phyloP scores from a whole-genome alignment of 1,139 yeast genomes.

The Geotrichum macrosporum region DNA sequence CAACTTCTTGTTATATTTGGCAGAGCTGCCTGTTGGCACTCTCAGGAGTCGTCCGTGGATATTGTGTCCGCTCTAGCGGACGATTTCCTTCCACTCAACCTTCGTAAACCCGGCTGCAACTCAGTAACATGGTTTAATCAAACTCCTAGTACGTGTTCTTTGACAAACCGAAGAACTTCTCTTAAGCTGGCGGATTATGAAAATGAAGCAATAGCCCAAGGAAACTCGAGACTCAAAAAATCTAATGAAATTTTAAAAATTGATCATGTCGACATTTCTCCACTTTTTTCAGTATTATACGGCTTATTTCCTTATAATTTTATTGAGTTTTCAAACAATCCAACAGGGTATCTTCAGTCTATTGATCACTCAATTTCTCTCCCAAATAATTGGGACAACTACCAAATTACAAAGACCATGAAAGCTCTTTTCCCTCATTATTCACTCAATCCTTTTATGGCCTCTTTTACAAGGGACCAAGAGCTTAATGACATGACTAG shows the following conservation, averaged over 20 bases:
- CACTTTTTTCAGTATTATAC: conserved; percentile 48
- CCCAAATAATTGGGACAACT: conserved; percentile 16
- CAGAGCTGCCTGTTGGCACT: conserved; percentile 44
- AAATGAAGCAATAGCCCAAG: too few species aligned
- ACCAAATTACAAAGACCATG: conserved; percentile 7
- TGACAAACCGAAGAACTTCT: too few species aligned
- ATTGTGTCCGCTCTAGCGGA: conserved; percentile 3
- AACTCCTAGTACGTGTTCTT: too few species aligned
- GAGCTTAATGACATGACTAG: conserved; percentile 5
- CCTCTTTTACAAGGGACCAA: conserved; percentile 12
- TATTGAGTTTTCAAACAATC: conserved; percentile 44
- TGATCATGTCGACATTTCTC: conserved; percentile 29
- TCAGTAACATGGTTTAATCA: too few species aligned
- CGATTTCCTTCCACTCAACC: neutral
- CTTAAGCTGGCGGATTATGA: too few species aligned
- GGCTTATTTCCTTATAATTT: conserved; percentile 60
- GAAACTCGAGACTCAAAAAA: too few species aligned
- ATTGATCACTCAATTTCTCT: conserved; percentile 1
- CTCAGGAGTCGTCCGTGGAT: neutral
- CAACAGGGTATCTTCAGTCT: conserved; percentile 30
- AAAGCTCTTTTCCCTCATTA: conserved; percentile 10
- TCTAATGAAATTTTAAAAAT: too few species aligned
- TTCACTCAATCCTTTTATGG: conserved; percentile 17
- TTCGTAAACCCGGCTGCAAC: too few species aligned
- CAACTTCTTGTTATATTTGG: conserved; percentile 48